These are phyloP conservation scores for Septoria petroselini DNA, from an alignment of 2,329 filamentous ascomycete species.

Conservation along the genomic window DNA sequence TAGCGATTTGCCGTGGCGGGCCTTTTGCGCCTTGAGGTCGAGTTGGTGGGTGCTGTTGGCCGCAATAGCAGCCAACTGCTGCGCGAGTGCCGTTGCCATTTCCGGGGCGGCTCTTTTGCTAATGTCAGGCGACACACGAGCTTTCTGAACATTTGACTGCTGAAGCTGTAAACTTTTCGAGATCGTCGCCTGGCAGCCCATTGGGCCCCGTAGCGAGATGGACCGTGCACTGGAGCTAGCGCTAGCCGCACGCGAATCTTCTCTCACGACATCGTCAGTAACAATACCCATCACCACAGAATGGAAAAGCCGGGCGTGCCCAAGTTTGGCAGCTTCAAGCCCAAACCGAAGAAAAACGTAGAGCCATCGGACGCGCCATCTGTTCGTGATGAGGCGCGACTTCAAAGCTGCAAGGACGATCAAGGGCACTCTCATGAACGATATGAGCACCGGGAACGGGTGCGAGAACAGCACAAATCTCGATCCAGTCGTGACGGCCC, in stretches of 20 bases:
- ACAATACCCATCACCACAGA: slow-evolving; percentile 5
- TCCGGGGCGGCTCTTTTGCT: neutral
- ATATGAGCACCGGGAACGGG: neutral
- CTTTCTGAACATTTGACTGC: no score
- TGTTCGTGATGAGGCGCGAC: neutral
- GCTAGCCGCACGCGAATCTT: neutral
- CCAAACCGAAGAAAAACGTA: slow-evolving; percentile 38
- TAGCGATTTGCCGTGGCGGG: slow-evolving; percentile 87
- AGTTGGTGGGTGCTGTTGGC: slow-evolving; percentile 85
- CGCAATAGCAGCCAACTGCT: slow-evolving; percentile 90
- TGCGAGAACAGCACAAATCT: neutral
- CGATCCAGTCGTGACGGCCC: neutral
- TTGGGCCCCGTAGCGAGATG: no score
- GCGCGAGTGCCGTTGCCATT: slow-evolving; percentile 84
- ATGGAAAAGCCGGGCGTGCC: slow-evolving; percentile 49
- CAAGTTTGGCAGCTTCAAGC: slow-evolving; percentile 73
- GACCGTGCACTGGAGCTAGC: no score
- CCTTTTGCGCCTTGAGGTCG: slow-evolving; percentile 88
- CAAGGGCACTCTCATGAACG: neutral
- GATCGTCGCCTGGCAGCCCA: neutral
- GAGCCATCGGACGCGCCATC: slow-evolving; percentile 22
- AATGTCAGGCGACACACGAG: no score
- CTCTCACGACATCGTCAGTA: neutral
- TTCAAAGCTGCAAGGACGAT: neutral
- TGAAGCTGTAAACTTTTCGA: slow-evolving; percentile 11